Evolutionary conservation across 345 rosid species (phyloP), one percentile per base, ranked within the genome.

Genomic region (Zanthoxylum bungeanum): DNA sequence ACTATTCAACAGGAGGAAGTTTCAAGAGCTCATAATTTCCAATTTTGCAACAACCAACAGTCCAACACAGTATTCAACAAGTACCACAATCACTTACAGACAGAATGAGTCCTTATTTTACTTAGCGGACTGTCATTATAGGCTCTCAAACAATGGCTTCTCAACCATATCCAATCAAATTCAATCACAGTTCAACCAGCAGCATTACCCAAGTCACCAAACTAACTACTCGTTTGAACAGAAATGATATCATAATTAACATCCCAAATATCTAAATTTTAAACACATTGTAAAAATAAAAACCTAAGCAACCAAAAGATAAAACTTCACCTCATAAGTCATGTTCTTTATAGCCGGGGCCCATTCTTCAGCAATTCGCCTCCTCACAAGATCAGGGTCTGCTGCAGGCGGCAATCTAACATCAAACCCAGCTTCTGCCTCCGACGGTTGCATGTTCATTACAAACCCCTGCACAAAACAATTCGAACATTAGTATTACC

Each of bases 401-500:
- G 82, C 72, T 16, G 88, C 83, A 44, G 98, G 97, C 25, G 98
- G 91, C 73, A 94, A 65, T 80, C 97, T 86, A 52, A 90, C 4
- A 74, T 90, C 90, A 80, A 85, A 92, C 11, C 98, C 97, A 36
- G 97, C 97, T 84, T 87, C 97, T 14, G 95, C 97, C 21, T 89
- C 97, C 1, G 98, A 90, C 59, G 97, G 98, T 46, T 92, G 97
- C 93, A 92, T 73, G 79, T 92, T 94, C 97, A 94, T 94, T 65
- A 89, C 91, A 83, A 84, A 94, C 3, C 97, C 98, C 97, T 89
- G 44, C 56, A 73, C 55, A 60, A 59, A 31, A 56, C 52, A n/a
- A 40, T 8, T 4, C 19, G 31, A 24, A 50, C 27, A 30, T 52
- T 53, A 36, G 44, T 17, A 33, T 27, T 40, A 56, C 31, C 44